These are phyloP conservation scores for Trichothecium sympodiale DNA, from an alignment of 2,329 filamentous ascomycete species.

Conservation along the genomic window DNA sequence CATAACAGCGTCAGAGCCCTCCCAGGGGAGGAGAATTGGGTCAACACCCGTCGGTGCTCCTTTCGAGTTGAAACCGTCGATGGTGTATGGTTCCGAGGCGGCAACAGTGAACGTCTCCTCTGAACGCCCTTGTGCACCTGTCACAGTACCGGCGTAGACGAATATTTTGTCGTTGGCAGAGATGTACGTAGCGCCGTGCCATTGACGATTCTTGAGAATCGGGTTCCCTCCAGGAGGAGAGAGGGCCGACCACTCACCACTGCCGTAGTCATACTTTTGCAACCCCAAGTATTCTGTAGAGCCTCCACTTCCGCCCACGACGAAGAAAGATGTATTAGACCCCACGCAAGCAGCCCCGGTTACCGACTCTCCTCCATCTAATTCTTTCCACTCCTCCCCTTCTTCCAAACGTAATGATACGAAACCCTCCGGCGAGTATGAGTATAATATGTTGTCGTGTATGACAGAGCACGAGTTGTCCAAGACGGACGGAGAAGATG, in stretches of 20 bases:
- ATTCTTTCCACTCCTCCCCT: constrained; percentile 59
- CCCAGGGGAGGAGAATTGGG: constrained; percentile 68
- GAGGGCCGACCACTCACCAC: constrained; percentile 40
- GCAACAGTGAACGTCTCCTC: constrained; percentile 67
- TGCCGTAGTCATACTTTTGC: constrained; percentile 52
- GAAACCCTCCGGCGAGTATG: constrained; percentile 66
- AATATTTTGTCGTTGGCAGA: constrained; percentile 60
- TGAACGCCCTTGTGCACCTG: constrained; percentile 45
- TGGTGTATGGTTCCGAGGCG: constrained; percentile 51
- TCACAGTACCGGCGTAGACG: constrained; percentile 67
- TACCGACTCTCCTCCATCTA: constrained; percentile 58
- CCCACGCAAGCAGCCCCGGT: constrained; percentile 69
- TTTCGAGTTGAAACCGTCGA: constrained; percentile 46
- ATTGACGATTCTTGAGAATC: constrained; percentile 56
- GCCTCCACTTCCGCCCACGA: constrained; percentile 61
- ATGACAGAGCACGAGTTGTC: constrained; percentile 74
- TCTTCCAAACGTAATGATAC: constrained; percentile 58
- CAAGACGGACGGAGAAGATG: constrained; percentile 46
- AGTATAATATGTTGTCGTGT: constrained; percentile 72
- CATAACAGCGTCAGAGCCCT: constrained; percentile 57
- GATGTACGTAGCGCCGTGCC: constrained; percentile 70
- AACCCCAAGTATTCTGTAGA: constrained; percentile 57
- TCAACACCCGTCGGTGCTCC: constrained; percentile 50
- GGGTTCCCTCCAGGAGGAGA: constrained; percentile 20
- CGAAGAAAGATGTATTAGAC: constrained; percentile 57